Evolutionary conservation across 106 monocot genomes (phyloP), one percentile per base, ranked within the genome.

Genomic region (Dendrobium nobile): DNA sequence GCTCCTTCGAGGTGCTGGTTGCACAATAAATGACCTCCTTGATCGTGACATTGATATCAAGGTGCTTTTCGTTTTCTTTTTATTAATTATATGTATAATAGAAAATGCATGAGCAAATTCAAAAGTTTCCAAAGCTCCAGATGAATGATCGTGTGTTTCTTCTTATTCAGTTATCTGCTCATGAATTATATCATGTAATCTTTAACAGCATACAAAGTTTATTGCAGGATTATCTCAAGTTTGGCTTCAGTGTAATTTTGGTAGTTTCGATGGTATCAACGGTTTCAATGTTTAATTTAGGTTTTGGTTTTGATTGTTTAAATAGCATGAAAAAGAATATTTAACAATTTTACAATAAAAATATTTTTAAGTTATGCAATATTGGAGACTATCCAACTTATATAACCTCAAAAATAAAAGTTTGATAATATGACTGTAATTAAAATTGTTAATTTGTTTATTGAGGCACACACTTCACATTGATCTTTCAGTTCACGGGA

Each of bases 1-100:
- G 67, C 93, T 99, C 59, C 88, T 99, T 1, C 82, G 99, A 80
- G 99, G 99, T n/a, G 99, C 99, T 77, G 99, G 99, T 73, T 99
- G 99, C 88, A 99, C 99, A 28, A 85, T 93, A 16, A 99, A 99
- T 86, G 99, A 99, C 79, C 91, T 99, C 42, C 88, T 95, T 73
- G 99, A 99, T 75, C 85, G 88, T 24, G 99, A 99, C 82, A 99
- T 99, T 75, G 99, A 99, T 87, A 86, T 77, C 17, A 99, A 93
- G 98, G 98, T 99, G 74, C 4, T 65, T 75, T 56, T 47, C 33
- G 28, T 40, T 80, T 31, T 4, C 59, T 65, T 55, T 1, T 61
- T 73, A 11, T 51, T 13, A 51, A 51, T 40, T 26, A 9, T 24
- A 42, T 26, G 73, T 13, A 68, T 68, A 28, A 68, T 27, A 13